Percentiles rank a stretch among this genome's conserved stretches.
phyloP scores from a whole-genome alignment of 306 rosid genomes.

The cucumber (Cucumis sativus) region Cucumber_9930_V3 NC_026655.2:24372001-24372500 shows the following conservation, averaged over 20 bases:
- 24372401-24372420: conserved; percentile 24
- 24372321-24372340: conserved; percentile 99
- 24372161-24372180: conserved; percentile 11
- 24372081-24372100: conserved; percentile 97
- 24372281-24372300: conserved; percentile 72
- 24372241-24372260: not conserved
- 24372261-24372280: conserved; percentile 91
- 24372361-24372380: conserved; percentile 95
- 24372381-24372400: conserved; percentile 87
- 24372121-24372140: conserved; percentile 98
- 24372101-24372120: conserved; percentile 97
- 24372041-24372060: not conserved
- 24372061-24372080: conserved; percentile 56
- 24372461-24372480: not conserved
- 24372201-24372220: not conserved
- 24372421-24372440: not conserved
- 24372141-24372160: conserved; percentile 44
- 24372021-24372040: not conserved
- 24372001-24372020: not conserved
- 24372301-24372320: conserved; percentile 99
- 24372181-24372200: not conserved
- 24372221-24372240: not conserved
- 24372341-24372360: conserved; percentile 81
- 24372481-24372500: not conserved
- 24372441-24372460: not conserved